Percentiles rank a stretch among this genome's conserved stretches.
Conservation (phyloP, 805 yeast genomes). For the Huiozyma naganishii region DNA sequence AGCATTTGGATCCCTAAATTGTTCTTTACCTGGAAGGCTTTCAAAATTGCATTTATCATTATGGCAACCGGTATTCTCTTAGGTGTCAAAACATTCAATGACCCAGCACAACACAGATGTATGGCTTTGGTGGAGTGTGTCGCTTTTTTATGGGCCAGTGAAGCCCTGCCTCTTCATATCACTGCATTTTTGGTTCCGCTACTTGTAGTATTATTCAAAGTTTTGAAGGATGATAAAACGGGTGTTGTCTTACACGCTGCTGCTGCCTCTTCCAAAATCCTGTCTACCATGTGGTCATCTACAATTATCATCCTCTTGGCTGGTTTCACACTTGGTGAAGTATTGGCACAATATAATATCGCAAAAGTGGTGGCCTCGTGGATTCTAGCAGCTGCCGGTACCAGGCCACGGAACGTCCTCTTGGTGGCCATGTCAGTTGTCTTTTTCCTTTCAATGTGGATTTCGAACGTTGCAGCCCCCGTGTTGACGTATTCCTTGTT, state of each 20-base stretch:
- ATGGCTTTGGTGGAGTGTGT: conserved; percentile 54
- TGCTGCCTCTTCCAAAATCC: conserved; percentile 56
- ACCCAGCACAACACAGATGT: conserved; percentile 49
- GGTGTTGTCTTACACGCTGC: conserved; percentile 52
- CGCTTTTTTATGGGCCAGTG: conserved; percentile 89
- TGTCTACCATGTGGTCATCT: conserved; percentile 88
- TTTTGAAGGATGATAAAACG: conserved; percentile 38
- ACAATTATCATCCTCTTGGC: conserved; percentile 84
- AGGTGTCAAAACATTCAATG: conserved; percentile 52
- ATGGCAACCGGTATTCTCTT: conserved; percentile 42
- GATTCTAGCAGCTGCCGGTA: conserved; percentile 69
- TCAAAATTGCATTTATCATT: conserved; percentile 40
- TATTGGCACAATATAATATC: conserved; percentile 77
- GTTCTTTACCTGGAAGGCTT: conserved; percentile 37
- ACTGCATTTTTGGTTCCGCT: conserved; percentile 81
- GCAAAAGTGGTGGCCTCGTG: conserved; percentile 87
- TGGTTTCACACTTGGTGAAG: conserved; percentile 91
- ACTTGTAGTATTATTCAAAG: conserved; percentile 59
- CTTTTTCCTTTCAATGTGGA: conserved; percentile 85
- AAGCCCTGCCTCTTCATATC: conserved; percentile 82
- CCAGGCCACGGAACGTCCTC: conserved; percentile 67
- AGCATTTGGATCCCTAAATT: conserved; percentile 34
- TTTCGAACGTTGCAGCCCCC: conserved; percentile 93
- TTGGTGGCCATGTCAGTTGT: conserved; percentile 78
- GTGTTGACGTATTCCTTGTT: conserved; percentile 81